These are phyloP conservation scores for Eragrostis nindensis DNA, from an alignment of 176 grass and related monocot genomes.

Conservation along the genomic window DNA sequence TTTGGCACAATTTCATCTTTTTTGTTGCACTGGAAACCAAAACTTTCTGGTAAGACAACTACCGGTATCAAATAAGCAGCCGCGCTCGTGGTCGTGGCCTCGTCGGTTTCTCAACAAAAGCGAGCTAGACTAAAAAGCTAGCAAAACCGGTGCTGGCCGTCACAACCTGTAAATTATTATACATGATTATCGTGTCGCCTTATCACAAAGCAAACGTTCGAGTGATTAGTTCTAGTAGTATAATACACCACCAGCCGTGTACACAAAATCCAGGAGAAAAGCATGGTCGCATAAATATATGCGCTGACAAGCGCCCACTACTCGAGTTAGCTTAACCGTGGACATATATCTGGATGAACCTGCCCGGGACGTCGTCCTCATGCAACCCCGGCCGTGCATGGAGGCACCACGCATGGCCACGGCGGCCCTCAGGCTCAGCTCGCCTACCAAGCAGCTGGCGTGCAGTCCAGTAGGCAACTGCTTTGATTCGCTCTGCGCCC, in stretches of 20 bases:
- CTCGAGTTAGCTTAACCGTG: not conserved
- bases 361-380: not conserved
- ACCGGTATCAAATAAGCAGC: not conserved
- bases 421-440: too few species aligned
- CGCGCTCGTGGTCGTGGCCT: not conserved
- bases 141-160: not conserved
- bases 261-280: constrained; percentile 4
- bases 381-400: constrained; percentile 14
- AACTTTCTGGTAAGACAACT: too few species aligned
- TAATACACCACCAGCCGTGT: not conserved
- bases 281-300: not conserved
- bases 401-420: constrained; percentile 7
- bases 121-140: not conserved
- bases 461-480: constrained; percentile 6
- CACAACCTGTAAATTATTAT: not conserved
- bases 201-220: not conserved
- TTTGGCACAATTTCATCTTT: too few species aligned
- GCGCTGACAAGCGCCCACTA: constrained; percentile 26
- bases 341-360: constrained; percentile 20
- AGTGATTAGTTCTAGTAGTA: not conserved
- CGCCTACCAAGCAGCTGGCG: not conserved
- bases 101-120: constrained; percentile 19
- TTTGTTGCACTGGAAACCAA: too few species aligned
- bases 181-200: not conserved
- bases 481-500: constrained; percentile 25